A percentile compares a stretch with the other conserved stretches of the same genome.
These are phyloP conservation scores for Keithomyces neogunnii DNA, from an alignment of 2,329 filamentous ascomycete species.

Conservation along the genomic window DNA sequence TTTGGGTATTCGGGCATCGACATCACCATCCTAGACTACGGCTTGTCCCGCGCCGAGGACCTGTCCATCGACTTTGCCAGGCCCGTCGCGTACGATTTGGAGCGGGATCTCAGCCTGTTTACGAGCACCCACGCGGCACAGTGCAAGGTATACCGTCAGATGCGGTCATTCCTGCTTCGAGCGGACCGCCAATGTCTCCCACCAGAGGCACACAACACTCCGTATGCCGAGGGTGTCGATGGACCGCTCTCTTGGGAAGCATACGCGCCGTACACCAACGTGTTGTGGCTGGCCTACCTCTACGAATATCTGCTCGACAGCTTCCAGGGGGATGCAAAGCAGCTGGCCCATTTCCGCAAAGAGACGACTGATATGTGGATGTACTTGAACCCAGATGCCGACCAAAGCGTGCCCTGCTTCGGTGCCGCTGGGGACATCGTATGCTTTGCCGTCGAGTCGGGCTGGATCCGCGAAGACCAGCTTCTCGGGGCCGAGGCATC, in stretches of 20 bases:
- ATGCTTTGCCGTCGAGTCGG: slow-evolving; percentile 47
- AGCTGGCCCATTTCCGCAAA: slow-evolving; percentile 36
- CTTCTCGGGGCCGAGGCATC: slow-evolving; percentile 31
- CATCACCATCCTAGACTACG: slow-evolving; percentile 58
- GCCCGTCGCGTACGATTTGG: slow-evolving; percentile 48
- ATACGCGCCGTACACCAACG: slow-evolving; percentile 54
- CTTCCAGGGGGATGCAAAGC: slow-evolving; percentile 38
- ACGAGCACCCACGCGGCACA: slow-evolving; percentile 51
- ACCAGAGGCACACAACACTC: slow-evolving; percentile 34
- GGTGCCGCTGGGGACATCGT: slow-evolving; percentile 48
- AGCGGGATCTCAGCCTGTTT: slow-evolving; percentile 51
- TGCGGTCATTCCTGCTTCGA: slow-evolving; percentile 48
- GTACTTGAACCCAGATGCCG: slow-evolving; percentile 44
- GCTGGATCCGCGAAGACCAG: slow-evolving; percentile 48
- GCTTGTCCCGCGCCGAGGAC: slow-evolving; percentile 50
- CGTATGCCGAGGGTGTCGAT: slow-evolving; percentile 37
- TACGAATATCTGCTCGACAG: slow-evolving; percentile 43
- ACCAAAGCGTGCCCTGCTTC: slow-evolving; percentile 39
- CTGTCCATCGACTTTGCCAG: slow-evolving; percentile 24
- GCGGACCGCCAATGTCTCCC: slow-evolving; percentile 43
- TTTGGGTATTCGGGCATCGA: slow-evolving; percentile 55
- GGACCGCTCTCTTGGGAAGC: slow-evolving; percentile 45
- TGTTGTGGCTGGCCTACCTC: slow-evolving; percentile 56
- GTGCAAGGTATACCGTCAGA: slow-evolving; percentile 53
- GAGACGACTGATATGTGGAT: slow-evolving; percentile 44